Conservation (phyloP, 2,329 filamentous ascomycete species). For the Cadophora gregata region DNA sequence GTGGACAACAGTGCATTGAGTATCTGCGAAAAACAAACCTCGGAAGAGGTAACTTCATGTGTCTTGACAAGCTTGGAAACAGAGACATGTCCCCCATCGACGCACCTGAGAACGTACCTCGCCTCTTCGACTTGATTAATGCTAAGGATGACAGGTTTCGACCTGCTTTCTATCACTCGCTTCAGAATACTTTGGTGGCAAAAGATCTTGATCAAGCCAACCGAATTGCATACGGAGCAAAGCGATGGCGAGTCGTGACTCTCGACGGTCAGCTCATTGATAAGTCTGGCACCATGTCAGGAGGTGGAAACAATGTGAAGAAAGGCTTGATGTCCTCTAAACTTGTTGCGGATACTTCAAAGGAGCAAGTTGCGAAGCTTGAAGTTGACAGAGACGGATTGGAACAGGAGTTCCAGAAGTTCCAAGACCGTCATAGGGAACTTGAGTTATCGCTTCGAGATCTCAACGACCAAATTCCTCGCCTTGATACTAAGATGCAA, state of each 20-base stretch:
- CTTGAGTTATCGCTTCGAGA: conserved; percentile 76
- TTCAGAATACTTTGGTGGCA: conserved; percentile 94
- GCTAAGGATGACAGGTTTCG: conserved; percentile 86
- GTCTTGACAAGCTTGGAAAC: conserved; percentile 82
- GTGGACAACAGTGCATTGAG: conserved; percentile 97
- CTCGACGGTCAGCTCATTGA: conserved; percentile 95
- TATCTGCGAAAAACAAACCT: conserved; percentile 97
- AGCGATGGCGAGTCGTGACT: conserved; percentile 95
- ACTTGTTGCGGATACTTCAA: conserved; percentile 82
- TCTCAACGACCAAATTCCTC: conserved; percentile 79
- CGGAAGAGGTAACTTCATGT: conserved; percentile 95
- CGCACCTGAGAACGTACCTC: conserved; percentile 90
- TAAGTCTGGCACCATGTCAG: conserved; percentile 98
- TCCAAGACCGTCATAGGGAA: conserved; percentile 83
- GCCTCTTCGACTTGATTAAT: conserved; percentile 90
- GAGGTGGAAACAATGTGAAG: conserved; percentile 89
- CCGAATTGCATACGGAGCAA: conserved; percentile 92
- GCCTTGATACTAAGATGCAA: conserved; percentile 87
- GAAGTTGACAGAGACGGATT: conserved; percentile 85
- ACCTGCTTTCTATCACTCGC: conserved; percentile 92
- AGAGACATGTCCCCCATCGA: conserved; percentile 80
- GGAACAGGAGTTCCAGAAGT: conserved; percentile 81
- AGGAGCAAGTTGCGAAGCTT: conserved; percentile 86
- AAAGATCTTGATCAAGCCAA: conserved; percentile 95
- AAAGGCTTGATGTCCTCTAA: conserved; percentile 97